phyloP scores from a whole-genome alignment of 1,284 basidiomycete genomes.

The Chalciporus piperatoides region DNA sequence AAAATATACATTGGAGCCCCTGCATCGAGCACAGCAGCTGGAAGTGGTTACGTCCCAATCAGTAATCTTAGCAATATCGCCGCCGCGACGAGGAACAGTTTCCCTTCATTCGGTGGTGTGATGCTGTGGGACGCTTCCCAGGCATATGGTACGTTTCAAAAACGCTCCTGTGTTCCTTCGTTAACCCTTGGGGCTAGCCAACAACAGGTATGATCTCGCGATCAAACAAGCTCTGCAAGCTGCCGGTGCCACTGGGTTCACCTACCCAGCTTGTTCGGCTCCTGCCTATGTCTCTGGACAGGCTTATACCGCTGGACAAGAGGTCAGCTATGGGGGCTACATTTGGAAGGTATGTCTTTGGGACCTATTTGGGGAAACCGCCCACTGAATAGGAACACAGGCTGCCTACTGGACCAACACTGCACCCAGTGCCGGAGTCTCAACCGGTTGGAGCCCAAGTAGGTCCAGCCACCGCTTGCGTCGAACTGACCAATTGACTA shows the following conservation, averaged over 20 bases:
- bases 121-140: slow-evolving; percentile 74
- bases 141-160: slow-evolving; percentile 49
- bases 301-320: slow-evolving; percentile 47
- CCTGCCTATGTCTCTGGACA: slow-evolving; percentile 48
- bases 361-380: background rate
- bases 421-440: slow-evolving; percentile 46
- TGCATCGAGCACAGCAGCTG: slow-evolving; percentile 46
- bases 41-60: slow-evolving; percentile 49
- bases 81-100: slow-evolving; percentile 53
- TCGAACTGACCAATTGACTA: slow-evolving; percentile 3
- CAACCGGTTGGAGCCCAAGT: slow-evolving; percentile 65
- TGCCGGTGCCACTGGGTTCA: slow-evolving; percentile 64
- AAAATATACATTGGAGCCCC: slow-evolving; percentile 65
- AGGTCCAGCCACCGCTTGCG: slow-evolving; percentile 26
- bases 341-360: slow-evolving; percentile 53
- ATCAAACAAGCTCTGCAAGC: slow-evolving; percentile 59
- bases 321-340: slow-evolving; percentile 58
- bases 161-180: background rate
- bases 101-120: slow-evolving; percentile 68
- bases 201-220: slow-evolving; percentile 54
- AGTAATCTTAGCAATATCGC: slow-evolving; percentile 49
- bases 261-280: slow-evolving; percentile 57
- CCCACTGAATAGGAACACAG: slow-evolving; percentile 29
- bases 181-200: slow-evolving; percentile 38
- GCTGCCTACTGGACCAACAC: slow-evolving; percentile 57